Conservation (phyloP, 192 early-diverging fungal species). For the Coemansia sp. region DNA sequence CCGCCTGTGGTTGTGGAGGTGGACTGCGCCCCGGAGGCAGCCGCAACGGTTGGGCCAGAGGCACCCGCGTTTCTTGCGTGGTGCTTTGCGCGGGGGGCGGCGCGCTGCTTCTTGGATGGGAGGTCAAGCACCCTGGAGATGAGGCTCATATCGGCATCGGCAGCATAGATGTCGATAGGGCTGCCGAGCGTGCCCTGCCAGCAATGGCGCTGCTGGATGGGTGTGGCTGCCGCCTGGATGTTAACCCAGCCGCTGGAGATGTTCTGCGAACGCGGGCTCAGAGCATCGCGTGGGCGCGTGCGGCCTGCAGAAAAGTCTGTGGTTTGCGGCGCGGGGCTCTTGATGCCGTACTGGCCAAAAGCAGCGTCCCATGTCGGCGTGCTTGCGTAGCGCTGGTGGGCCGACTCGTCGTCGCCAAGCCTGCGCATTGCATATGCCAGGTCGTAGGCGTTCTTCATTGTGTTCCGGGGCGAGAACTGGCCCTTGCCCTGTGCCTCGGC, state of each 20-base stretch:
- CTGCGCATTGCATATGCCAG: conserved; percentile 78
- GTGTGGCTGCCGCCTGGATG: conserved; percentile 52
- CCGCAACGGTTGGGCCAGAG: background rate
- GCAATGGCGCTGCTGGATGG: conserved; percentile 56
- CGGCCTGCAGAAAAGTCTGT: conserved; percentile 19
- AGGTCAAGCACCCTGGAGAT: conserved; percentile 52
- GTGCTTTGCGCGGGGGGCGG: conserved; percentile 25
- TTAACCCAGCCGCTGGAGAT: conserved; percentile 51
- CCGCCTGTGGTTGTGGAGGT: background rate
- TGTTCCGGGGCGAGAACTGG: conserved; percentile 58
- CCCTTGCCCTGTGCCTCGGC: conserved; percentile 6
- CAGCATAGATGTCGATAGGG: conserved; percentile 52
- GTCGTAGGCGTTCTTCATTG: conserved; percentile 75
- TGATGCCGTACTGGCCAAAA: conserved; percentile 54
- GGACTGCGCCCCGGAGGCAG: conserved; percentile 1
- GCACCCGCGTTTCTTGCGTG: background rate
- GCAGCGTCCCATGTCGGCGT: conserved; percentile 53
- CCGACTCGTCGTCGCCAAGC: conserved; percentile 67
- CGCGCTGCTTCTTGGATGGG: conserved; percentile 49
- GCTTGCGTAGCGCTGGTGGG: conserved; percentile 41
- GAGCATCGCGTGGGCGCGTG: conserved; percentile 23
- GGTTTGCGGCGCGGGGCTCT: conserved; percentile 43
- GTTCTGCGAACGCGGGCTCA: conserved; percentile 42
- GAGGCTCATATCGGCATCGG: conserved; percentile 50
- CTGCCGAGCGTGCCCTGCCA: conserved; percentile 57